Evolutionary conservation across 1,284 basidiomycete species (phyloP), one percentile per base, ranked within the genome.

Genomic region (Meira miltonrushii): DNA sequence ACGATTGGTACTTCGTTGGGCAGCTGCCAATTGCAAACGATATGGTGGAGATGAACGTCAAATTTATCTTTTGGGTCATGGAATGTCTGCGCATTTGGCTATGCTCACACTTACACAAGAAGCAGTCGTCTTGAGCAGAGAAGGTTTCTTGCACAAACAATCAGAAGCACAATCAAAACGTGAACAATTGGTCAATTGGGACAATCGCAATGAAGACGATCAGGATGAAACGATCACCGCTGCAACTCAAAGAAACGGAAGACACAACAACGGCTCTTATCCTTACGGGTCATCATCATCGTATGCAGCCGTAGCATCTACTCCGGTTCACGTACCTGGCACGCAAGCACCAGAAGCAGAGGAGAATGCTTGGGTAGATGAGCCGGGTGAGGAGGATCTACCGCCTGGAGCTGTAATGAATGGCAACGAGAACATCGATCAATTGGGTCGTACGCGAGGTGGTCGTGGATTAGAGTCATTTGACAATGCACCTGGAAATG

Each of bases 41-140:
- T 80, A 78, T 50, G 79, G 79, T 4, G 80, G 79, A 33, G 76
- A 79, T 55, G 66, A 74, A 12, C 53, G 53, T 43, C 61, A 68
- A 54, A 79, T 80, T 55, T 73, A 78, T 48, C 52, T 80, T 0
- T 52, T 75, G 57, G 79, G 79, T 1, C 79, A 80, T 51, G 79
- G 80, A 3, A 59, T 78, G 12, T 78, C 75, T 17, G 78, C 75
- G 23, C 78, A 80, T 58, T 62, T 81, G 17, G 72, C 74, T 11
- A 66, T 80, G 60, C 70, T 79, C 61, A 77, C 79, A 3, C 59
- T 79, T 8, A 66, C 76, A 5, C 78, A 80, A 51, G 74, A 78
- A 57, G 77, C 79, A n/a, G 75, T 78, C 15, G 77, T 79, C 21
- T 64, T 74, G 2, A 72, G 72, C 5, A 59, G 72, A 10, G 67